A percentile compares a stretch with the other conserved stretches of the same genome.
Evolutionary conservation across 768 basidiomycete species (phyloP).

Genomic region (Nidularia pulvinata): DNA sequence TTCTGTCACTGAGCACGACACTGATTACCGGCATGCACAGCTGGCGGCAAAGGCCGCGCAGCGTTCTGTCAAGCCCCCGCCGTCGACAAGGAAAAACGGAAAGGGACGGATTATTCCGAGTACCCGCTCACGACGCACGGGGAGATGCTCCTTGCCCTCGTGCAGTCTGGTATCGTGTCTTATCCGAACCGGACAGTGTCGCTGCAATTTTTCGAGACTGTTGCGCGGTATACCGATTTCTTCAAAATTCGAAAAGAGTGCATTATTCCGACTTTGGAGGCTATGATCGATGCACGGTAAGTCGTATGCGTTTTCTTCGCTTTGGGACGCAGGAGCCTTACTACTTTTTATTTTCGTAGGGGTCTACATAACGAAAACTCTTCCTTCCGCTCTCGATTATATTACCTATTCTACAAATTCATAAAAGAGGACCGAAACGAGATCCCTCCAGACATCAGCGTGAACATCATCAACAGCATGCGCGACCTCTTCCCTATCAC

Average conservation of each 20-base stretch:
- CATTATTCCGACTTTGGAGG: conserved; percentile 84
- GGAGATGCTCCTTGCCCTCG: conserved; percentile 83
- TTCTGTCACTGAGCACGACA: background rate
- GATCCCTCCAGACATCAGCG: conserved; percentile 70
- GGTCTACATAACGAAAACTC: conserved; percentile 83
- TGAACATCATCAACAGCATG: conserved; percentile 68
- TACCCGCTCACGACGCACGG: conserved; percentile 90
- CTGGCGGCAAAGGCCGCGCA: conserved; percentile 77
- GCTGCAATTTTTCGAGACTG: conserved; percentile 92
- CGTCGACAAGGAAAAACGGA: conserved; percentile 67
- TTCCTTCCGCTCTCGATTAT: conserved; percentile 73
- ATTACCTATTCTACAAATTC: conserved; percentile 93
- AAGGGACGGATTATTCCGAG: conserved; percentile 68
- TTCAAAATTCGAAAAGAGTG: conserved; percentile 93
- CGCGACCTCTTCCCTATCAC: conserved; percentile 79
- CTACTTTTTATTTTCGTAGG: conserved; percentile 35
- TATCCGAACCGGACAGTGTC: conserved; percentile 86
- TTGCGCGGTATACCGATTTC: conserved; percentile 92
- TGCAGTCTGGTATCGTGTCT: conserved; percentile 78
- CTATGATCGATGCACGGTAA: conserved; percentile 84
- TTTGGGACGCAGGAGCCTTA: no score
- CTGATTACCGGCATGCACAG: conserved; percentile 26
- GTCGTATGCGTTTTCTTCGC: conserved; percentile 15
- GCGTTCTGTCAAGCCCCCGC: conserved; percentile 83
- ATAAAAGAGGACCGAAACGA: conserved; percentile 82